Evolutionary conservation across 73 alveolate species (phyloP).

Genomic region (Tetrahymena thermophila): DNA sequence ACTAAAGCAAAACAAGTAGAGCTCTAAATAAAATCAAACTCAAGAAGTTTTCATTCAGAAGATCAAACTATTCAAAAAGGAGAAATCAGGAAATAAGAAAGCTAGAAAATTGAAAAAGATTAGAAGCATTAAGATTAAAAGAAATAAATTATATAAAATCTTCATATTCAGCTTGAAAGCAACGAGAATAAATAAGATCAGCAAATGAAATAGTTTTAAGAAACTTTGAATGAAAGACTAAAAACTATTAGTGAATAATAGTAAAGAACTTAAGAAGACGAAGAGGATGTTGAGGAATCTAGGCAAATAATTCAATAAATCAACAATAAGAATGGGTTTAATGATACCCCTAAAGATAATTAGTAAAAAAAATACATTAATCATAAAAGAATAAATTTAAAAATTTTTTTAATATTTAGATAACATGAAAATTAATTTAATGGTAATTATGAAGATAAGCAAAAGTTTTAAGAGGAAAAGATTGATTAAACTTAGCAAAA

Average conservation of each 20-base stretch:
- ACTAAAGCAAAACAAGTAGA: neutral
- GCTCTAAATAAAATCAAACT: neutral
- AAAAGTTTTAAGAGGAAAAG: too few relatives aligned
- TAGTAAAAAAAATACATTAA: too few relatives aligned
- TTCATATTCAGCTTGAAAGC: neutral
- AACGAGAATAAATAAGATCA: neutral
- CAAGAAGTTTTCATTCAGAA: neutral
- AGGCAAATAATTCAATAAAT: neutral
- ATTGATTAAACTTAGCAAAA: neutral
- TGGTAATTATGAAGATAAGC: neutral
- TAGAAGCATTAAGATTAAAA: neutral
- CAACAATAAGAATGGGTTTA: neutral
- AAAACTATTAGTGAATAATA: neutral
- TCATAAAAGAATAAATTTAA: too few relatives aligned
- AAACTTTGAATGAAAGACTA: neutral
- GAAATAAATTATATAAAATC: neutral
- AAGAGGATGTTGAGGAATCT: neutral
- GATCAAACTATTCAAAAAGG: neutral
- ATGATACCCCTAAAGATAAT: too few relatives aligned
- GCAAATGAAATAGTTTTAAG: neutral
- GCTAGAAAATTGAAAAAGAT: neutral
- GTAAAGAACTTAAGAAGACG: neutral
- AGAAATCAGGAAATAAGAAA: neutral
- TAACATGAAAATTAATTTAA: too few relatives aligned
- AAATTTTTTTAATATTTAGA: too few relatives aligned